These are phyloP conservation scores for Aotearoamyces nothofagi DNA, from an alignment of 2,329 filamentous ascomycete genomes.

Conservation along the genomic window DNA sequence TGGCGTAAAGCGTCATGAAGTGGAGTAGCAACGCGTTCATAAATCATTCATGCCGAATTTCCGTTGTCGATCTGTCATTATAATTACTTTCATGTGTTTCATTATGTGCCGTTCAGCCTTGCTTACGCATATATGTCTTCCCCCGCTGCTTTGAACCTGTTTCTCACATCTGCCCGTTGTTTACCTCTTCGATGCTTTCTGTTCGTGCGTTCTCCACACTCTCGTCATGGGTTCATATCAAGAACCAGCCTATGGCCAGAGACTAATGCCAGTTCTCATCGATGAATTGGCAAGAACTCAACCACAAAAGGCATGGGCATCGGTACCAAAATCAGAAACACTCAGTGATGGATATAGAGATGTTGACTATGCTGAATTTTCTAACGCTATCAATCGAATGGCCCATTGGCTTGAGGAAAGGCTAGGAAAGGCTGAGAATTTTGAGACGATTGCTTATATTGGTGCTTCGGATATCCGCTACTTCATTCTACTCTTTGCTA, in stretches of 20 bases:
- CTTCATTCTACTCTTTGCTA: constrained; percentile 7
- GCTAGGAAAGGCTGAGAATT: neutral
- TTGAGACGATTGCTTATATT: constrained; percentile 26
- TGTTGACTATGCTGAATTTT: neutral
- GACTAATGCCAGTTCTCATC: neutral
- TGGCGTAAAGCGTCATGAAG: no score
- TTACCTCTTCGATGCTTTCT: no score
- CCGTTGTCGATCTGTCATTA: no score
- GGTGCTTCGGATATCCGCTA: constrained; percentile 19
- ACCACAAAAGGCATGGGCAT: neutral
- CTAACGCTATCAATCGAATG: neutral
- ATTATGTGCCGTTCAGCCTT: no score
- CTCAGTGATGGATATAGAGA: neutral
- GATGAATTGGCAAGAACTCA: constrained; percentile 4
- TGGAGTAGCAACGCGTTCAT: no score
- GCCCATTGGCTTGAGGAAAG: neutral
- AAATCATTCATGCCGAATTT: no score
- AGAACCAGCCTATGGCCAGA: neutral
- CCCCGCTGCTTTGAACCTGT: no score
- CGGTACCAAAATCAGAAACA: neutral
- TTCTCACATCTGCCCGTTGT: no score
- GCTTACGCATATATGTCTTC: no score
- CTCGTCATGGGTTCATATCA: neutral
- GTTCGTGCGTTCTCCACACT: neutral
- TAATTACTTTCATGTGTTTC: no score